Base-by-base conservation (phyloP, 2,329 filamentous ascomycete species). In the Biscogniauxia sp. region DNA sequence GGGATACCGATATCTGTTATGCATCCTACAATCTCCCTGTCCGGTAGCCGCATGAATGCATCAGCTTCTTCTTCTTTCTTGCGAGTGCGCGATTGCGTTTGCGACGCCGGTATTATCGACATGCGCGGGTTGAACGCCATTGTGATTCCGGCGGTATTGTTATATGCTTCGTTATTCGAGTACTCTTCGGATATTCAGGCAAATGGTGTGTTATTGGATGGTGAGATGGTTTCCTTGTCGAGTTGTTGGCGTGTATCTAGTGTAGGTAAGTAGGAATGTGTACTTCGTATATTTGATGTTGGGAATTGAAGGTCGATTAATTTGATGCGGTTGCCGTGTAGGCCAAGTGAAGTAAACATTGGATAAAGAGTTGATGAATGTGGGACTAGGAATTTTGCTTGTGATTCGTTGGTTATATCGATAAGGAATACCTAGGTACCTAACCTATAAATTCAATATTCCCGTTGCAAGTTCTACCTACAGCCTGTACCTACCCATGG, bases 1-100 rank as follows among this genome's bases (percentile, higher is more conserved):
- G 87, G 88, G 70, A 98, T 93, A 61, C 94, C 94, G 71, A 98
- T 97, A 75, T 98, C 95, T 71, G 90, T 95, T 79, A 99, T 97
- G 77, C 95, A 99, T 74, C 91, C 93, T 68, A 94, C 94, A 63
- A 99, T 97, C 76, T 99, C 95, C 70, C 82, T 82, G 74, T 87
- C 86, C 7, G 84, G 80, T 59, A 87, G 79, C 58, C 82, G 80
- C 79, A 87, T 86, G 68, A 85, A 83, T 58, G 84, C 82, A 71
- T 86, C 82, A 57, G 82, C 80, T 59, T 85, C 73, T 26, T 86
- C 83, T 65, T 85, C 83, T 72, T 85, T 86, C 71, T 84, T 85
- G 69, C 83, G 81, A 60, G 79, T 75, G 58, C 83, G 82, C 65
- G 79, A 79, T 59, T 81, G 78, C 61, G 82, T 79, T 72, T 83